Evolutionary conservation across 192 early-diverging fungal genomes (phyloP).

Genomic region (Rhizophagus prolifer): DNA sequence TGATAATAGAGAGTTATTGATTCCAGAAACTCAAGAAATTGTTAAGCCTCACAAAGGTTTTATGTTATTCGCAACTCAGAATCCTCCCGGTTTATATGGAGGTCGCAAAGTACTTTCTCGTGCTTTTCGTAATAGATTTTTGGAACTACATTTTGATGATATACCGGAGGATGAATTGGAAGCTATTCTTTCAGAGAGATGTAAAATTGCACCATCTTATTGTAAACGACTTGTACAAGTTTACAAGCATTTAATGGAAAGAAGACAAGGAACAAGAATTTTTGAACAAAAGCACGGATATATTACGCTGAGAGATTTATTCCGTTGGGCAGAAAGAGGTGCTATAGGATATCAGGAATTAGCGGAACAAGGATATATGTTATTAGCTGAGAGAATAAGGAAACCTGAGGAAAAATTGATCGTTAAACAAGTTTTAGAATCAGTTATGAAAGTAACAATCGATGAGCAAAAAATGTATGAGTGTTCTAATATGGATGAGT

Average conservation of each 20-base stretch:
- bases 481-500: slow-evolving; percentile 50
- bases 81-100: slow-evolving; percentile 96
- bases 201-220: slow-evolving; percentile 85
- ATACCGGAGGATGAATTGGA: slow-evolving; percentile 92
- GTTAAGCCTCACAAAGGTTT: slow-evolving; percentile 94
- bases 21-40: slow-evolving; percentile 93
- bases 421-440: slow-evolving; percentile 82
- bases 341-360: slow-evolving; percentile 76
- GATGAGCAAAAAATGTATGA: slow-evolving; percentile 66
- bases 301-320: slow-evolving; percentile 95
- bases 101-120: slow-evolving; percentile 94
- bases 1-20: slow-evolving; percentile 95
- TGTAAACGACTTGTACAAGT: slow-evolving; percentile 81
- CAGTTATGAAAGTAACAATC: slow-evolving; percentile 71
- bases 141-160: slow-evolving; percentile 96
- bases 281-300: slow-evolving; percentile 95
- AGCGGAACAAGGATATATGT: slow-evolving; percentile 95
- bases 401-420: slow-evolving; percentile 76
- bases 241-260: slow-evolving; percentile 76
- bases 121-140: slow-evolving; percentile 96
- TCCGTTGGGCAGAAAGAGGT: slow-evolving; percentile 92
- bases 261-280: slow-evolving; percentile 77
- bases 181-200: slow-evolving; percentile 82
- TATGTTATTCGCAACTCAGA: slow-evolving; percentile 99
- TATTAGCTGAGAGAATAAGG: slow-evolving; percentile 88